These are phyloP conservation scores for Cenchrus americanus DNA, from an alignment of 176 grass and related monocot genomes.

Conservation along the genomic window DNA sequence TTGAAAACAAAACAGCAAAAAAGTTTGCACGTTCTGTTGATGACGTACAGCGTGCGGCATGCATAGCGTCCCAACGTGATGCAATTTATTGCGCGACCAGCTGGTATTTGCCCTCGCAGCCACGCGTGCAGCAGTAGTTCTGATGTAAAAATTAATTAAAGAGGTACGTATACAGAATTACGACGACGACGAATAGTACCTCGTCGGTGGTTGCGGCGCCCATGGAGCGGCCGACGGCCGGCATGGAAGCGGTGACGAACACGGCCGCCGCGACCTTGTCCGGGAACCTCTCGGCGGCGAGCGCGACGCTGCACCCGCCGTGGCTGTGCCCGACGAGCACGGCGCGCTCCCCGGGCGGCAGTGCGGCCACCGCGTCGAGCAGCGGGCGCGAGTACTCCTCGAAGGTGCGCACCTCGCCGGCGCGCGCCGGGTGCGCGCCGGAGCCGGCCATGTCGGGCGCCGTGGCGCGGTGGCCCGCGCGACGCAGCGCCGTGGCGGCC, in stretches of 20 bases:
- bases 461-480: conserved; percentile 38
- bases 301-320: conserved; percentile 26
- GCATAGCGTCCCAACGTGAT: too few relatives aligned
- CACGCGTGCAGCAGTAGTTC: not conserved
- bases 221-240: conserved; percentile 16
- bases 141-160: too few relatives aligned
- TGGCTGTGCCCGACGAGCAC: conserved; percentile 57
- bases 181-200: not conserved
- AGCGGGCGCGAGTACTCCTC: conserved; percentile 18
- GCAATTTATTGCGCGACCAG: too few relatives aligned
- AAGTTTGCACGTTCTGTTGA: too few relatives aligned
- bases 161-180: too few relatives aligned
- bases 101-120: not conserved
- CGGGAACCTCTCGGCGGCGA: conserved; percentile 38
- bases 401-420: conserved; percentile 42
- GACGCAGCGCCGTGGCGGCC: not conserved
- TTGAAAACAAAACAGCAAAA: too few relatives aligned
- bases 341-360: not conserved
- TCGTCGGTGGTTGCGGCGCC: conserved; percentile 1
- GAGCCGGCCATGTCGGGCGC: conserved; percentile 46
- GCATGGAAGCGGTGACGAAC: conserved; percentile 38
- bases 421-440: conserved; percentile 29
- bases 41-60: too few relatives aligned
- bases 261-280: conserved; percentile 29
- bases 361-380: conserved; percentile 4